Conservation (phyloP, 2,329 filamentous ascomycete species). For the Clonostachys solani region DNA sequence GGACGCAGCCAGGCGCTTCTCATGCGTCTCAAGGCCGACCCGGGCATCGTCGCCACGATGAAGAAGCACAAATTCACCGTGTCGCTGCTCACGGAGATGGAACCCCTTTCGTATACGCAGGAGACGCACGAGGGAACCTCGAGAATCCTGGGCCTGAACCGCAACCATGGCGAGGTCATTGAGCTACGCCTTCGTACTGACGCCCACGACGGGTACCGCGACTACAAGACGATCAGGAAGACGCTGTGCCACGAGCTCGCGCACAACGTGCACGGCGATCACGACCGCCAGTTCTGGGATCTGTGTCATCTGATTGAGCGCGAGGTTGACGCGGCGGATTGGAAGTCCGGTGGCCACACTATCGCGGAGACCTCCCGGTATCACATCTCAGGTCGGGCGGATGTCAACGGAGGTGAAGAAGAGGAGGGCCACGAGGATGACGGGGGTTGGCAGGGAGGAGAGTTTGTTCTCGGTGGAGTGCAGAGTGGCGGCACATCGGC, state of each 20-base stretch:
- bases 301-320: conserved; percentile 82
- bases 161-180: conserved; percentile 84
- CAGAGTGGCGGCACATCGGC: conserved; percentile 30
- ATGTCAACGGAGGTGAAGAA: conserved; percentile 48
- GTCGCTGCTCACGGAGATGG: conserved; percentile 89
- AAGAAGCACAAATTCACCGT: conserved; percentile 79
- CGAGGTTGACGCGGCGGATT: conserved; percentile 79
- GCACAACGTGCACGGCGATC: conserved; percentile 82
- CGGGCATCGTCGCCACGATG: conserved; percentile 84
- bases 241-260: conserved; percentile 94
- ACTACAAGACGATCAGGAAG: conserved; percentile 86
- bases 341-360: conserved; percentile 64
- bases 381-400: conserved; percentile 41
- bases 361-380: conserved; percentile 62
- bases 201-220: conserved; percentile 86
- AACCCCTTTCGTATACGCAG: conserved; percentile 75
- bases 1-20: conserved; percentile 69
- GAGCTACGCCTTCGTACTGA: conserved; percentile 90
- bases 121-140: conserved; percentile 67
- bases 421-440: conserved; percentile 62
- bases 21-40: conserved; percentile 72
- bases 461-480: conserved; percentile 66
- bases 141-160: conserved; percentile 79
- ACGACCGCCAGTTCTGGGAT: conserved; percentile 87
- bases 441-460: conserved; percentile 74